Conservation (phyloP, 192 early-diverging fungal species). For the Coemansia sp. region DNA sequence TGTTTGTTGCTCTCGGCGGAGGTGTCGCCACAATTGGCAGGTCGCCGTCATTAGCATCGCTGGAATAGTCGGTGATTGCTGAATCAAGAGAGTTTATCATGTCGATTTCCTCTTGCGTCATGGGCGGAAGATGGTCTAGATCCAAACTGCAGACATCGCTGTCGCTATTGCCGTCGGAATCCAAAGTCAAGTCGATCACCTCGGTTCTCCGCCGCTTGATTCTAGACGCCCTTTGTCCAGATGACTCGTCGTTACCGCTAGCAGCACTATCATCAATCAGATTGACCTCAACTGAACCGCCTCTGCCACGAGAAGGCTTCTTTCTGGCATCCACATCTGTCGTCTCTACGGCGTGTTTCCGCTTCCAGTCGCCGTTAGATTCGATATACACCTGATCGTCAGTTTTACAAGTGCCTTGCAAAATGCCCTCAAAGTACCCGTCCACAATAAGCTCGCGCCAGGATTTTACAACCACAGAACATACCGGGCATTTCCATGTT, state of each 20-base stretch:
- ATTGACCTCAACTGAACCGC: constrained; percentile 11
- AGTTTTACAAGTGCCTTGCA: constrained; percentile 21
- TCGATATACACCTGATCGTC: constrained; percentile 50
- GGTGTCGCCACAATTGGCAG: no score
- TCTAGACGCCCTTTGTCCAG: not conserved
- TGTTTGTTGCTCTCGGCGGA: not conserved
- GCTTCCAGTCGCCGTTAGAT: constrained; percentile 40
- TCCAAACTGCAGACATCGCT: constrained; percentile 6
- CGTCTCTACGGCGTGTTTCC: constrained; percentile 29
- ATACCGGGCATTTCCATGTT: constrained; percentile 77
- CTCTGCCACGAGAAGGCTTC: not conserved
- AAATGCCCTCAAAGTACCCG: constrained; percentile 58
- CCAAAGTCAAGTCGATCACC: constrained; percentile 67
- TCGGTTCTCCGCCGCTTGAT: constrained; percentile 56
- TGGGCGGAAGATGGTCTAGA: constrained; percentile 12
- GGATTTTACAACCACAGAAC: constrained; percentile 56
- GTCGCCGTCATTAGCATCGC: no score
- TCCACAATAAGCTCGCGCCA: constrained; percentile 68
- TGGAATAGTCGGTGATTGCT: not conserved
- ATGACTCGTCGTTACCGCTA: constrained; percentile 20
- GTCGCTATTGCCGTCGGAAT: constrained; percentile 35
- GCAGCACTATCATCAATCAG: constrained; percentile 24
- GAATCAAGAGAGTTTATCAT: constrained; percentile 20
- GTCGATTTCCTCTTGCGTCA: constrained; percentile 45
- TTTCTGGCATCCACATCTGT: constrained; percentile 39